phyloP scores from a whole-genome alignment of 2,329 filamentous ascomycete species.

The Neopestalotiopsis rosae region DNA sequence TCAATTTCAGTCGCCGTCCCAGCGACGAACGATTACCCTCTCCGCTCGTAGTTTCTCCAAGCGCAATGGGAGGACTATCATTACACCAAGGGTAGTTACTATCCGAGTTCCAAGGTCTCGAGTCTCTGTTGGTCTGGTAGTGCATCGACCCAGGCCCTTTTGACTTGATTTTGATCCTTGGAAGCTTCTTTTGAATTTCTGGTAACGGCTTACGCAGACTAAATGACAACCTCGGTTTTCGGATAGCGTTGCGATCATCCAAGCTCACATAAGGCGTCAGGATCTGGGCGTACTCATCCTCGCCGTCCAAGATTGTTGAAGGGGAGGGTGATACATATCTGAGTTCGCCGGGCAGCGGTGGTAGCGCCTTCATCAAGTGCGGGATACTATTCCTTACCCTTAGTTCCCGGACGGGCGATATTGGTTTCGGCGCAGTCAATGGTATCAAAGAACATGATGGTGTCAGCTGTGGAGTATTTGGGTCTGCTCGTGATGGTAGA shows the following conservation, averaged over 20 bases:
- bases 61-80: conserved; percentile 20
- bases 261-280: conserved; percentile 26
- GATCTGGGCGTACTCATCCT: conserved; percentile 33
- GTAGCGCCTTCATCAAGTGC: conserved; percentile 58
- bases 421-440: conserved; percentile 53
- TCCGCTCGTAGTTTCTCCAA: conserved; percentile 15
- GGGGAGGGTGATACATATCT: conserved; percentile 28
- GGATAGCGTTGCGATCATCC: background rate
- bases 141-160: conserved; percentile 26
- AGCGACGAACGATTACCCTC: conserved; percentile 18
- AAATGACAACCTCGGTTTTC: background rate
- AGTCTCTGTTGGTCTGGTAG: conserved; percentile 17
- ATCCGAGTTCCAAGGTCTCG: conserved; percentile 21
- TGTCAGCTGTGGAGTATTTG: conserved; percentile 32
- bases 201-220: conserved; percentile 2
- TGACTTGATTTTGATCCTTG: conserved; percentile 32
- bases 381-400: conserved; percentile 56
- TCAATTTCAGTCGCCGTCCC: conserved; percentile 30
- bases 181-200: conserved; percentile 26
- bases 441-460: conserved; percentile 36
- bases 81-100: conserved; percentile 21
- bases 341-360: conserved; percentile 45
- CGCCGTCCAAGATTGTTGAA: conserved; percentile 27
- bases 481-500: conserved; percentile 26
- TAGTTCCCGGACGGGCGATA: conserved; percentile 51